Conservation (phyloP, 176 grass and related monocot genomes). For the Panicum miliaceum region DNA sequence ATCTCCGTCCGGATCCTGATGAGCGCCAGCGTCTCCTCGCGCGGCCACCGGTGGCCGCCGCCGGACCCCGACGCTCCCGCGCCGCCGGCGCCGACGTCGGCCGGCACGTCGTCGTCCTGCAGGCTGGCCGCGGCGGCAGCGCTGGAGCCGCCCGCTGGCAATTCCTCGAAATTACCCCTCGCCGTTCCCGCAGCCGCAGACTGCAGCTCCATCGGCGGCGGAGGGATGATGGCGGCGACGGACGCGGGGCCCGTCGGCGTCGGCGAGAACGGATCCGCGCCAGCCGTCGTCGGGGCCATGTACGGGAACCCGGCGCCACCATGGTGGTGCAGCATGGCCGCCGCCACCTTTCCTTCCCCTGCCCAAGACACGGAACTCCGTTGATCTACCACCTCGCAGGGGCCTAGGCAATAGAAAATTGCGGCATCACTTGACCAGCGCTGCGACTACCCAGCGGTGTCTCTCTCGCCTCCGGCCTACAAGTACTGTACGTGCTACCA, state of each 20-base stretch:
- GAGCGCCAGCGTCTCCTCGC: slow-evolving; percentile 88
- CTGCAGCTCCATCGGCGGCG: slow-evolving; percentile 7
- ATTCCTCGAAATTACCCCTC: slow-evolving; percentile 34
- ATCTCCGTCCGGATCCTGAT: slow-evolving; percentile 98
- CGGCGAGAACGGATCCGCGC: slow-evolving; percentile 8
- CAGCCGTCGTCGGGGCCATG: slow-evolving; percentile 18
- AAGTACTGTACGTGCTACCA: slow-evolving; percentile 13
- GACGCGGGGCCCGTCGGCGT: slow-evolving; percentile 19
- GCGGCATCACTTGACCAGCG: slow-evolving; percentile 20
- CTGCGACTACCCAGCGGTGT: not conserved
- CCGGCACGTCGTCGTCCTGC: slow-evolving; percentile 47
- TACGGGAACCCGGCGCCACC: slow-evolving; percentile 47
- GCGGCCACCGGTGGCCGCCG: slow-evolving; percentile 70
- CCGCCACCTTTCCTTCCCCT: slow-evolving; percentile 27
- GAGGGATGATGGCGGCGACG: slow-evolving; percentile 20
- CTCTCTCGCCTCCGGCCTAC: not conserved
- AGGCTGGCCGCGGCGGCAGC: not conserved
- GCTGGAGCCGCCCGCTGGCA: slow-evolving; percentile 19
- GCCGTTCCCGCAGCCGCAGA: not conserved
- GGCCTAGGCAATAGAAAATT: slow-evolving; percentile 39
- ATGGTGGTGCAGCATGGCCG: slow-evolving; percentile 48
- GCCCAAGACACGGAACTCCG: slow-evolving; percentile 51
- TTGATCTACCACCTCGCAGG: slow-evolving; percentile 43
- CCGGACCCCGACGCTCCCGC: slow-evolving; percentile 44
- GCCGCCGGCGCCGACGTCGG: slow-evolving; percentile 8